phyloP scores from a whole-genome alignment of 2,329 filamentous ascomycete genomes.

The Chaetothyriales sp. region DNA sequence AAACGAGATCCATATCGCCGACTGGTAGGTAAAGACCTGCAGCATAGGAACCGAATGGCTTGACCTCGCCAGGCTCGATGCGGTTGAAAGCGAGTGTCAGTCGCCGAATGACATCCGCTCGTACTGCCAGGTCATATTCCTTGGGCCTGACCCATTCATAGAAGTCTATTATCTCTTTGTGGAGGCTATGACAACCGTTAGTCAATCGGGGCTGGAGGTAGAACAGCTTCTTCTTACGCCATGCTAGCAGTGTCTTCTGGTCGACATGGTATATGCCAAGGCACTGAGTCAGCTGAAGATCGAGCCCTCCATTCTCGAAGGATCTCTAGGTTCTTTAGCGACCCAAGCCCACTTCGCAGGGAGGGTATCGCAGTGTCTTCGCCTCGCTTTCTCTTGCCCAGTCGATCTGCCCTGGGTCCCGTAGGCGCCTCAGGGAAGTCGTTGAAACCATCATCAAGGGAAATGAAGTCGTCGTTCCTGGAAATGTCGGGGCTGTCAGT shows the following conservation, averaged over 20 bases:
- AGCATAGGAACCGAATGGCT: conserved; percentile 84
- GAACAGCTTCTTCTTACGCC: conserved; percentile 8
- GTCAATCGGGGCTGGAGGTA: background rate
- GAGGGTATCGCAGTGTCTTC: background rate
- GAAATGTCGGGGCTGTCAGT: conserved; percentile 29
- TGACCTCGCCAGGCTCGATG: conserved; percentile 46
- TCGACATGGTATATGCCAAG: background rate
- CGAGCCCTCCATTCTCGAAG: background rate
- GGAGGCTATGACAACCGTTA: conserved; percentile 42
- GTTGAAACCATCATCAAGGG: conserved; percentile 44
- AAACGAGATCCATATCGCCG: conserved; percentile 86
- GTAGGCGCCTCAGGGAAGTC: background rate
- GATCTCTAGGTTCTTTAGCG: background rate
- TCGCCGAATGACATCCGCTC: conserved; percentile 55
- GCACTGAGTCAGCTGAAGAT: background rate
- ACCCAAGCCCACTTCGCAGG: background rate
- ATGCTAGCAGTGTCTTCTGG: conserved; percentile 6
- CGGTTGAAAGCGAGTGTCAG: conserved; percentile 45
- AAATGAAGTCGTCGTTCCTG: conserved; percentile 58
- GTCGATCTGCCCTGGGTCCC: conserved; percentile 29
- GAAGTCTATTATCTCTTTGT: conserved; percentile 82
- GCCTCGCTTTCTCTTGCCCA: conserved; percentile 41
- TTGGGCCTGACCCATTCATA: conserved; percentile 69
- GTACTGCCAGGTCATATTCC: conserved; percentile 60
- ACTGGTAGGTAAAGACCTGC: conserved; percentile 63